These are phyloP conservation scores for Puccinia polysora DNA, from an alignment of 1,284 basidiomycete species.

Conservation along the genomic window DNA sequence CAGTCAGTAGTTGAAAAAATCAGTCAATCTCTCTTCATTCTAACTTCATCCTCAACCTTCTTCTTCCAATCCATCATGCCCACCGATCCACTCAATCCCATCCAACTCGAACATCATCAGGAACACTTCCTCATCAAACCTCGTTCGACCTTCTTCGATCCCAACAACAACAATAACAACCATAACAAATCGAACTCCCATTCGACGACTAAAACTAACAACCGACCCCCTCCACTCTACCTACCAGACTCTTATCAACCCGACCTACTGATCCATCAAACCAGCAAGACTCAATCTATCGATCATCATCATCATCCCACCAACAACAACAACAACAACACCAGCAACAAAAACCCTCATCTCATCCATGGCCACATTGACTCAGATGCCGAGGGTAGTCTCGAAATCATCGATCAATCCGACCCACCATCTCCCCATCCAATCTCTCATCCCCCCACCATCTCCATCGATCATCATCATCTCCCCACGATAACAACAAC, in stretches of 20 bases:
- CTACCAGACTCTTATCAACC: slow-evolving; percentile 4
- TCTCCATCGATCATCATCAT: background rate
- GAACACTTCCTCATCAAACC: too few species aligned
- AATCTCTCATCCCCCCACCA: too few species aligned
- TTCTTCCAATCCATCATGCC: too few species aligned
- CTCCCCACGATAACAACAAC: background rate
- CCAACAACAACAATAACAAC: too few species aligned
- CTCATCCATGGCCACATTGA: background rate
- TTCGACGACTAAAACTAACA: background rate
- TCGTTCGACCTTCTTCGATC: too few species aligned
- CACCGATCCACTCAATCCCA: too few species aligned
- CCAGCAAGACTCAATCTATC: background rate
- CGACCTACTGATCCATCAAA: background rate
- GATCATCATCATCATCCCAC: too few species aligned
- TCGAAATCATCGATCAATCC: slow-evolving; percentile 7
- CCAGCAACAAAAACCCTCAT: background rate
- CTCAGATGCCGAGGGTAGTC: slow-evolving; percentile 19
- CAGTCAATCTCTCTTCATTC: too few species aligned
- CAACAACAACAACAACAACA: background rate
- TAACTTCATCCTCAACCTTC: too few species aligned
- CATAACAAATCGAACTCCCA: too few species aligned
- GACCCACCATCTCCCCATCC: background rate
- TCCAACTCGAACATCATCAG: too few species aligned
- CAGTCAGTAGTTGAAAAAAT: too few species aligned
- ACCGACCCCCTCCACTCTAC: background rate